Evolutionary conservation across 2,329 filamentous ascomycete species (phyloP).

Genomic region (Erysiphe neolycopersici): DNA sequence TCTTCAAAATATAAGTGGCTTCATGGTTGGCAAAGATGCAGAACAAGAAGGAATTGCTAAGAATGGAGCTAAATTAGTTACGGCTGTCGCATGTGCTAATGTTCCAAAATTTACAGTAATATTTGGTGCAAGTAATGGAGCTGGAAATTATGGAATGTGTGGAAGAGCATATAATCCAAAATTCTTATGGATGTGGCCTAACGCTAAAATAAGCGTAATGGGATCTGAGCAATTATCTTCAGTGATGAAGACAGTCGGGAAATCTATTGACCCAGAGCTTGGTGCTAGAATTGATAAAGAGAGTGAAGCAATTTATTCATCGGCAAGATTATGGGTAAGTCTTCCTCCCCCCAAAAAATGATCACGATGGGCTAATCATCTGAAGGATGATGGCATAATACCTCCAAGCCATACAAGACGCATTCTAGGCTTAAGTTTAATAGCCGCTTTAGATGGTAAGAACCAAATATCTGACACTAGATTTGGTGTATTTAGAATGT

Average conservation of each 20-base stretch:
- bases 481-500: slow-evolving; percentile 72
- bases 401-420: slow-evolving; percentile 48
- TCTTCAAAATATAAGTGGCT: slow-evolving; percentile 87
- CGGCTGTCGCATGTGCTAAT: slow-evolving; percentile 75
- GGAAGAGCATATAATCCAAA: slow-evolving; percentile 78
- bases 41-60: slow-evolving; percentile 92
- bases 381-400: slow-evolving; percentile 53
- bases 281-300: slow-evolving; percentile 69
- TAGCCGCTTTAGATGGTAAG: slow-evolving; percentile 42
- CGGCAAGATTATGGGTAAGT: slow-evolving; percentile 56
- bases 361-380: not conserved
- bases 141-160: slow-evolving; percentile 97
- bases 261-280: slow-evolving; percentile 52
- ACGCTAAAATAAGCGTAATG: slow-evolving; percentile 92
- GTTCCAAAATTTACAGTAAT: slow-evolving; percentile 96
- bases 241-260: slow-evolving; percentile 88
- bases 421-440: slow-evolving; percentile 46
- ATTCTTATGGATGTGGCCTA: slow-evolving; percentile 93
- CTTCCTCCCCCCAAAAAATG: not conserved
- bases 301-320: slow-evolving; percentile 70
- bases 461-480: slow-evolving; percentile 34
- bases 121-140: slow-evolving; percentile 76
- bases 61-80: slow-evolving; percentile 91
- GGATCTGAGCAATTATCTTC: slow-evolving; percentile 70
- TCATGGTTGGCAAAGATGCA: slow-evolving; percentile 89